Evolutionary conservation across 2,329 filamentous ascomycete species (phyloP), one percentile per base, ranked within the genome.

Genomic region (Sarocladium strictum): DNA sequence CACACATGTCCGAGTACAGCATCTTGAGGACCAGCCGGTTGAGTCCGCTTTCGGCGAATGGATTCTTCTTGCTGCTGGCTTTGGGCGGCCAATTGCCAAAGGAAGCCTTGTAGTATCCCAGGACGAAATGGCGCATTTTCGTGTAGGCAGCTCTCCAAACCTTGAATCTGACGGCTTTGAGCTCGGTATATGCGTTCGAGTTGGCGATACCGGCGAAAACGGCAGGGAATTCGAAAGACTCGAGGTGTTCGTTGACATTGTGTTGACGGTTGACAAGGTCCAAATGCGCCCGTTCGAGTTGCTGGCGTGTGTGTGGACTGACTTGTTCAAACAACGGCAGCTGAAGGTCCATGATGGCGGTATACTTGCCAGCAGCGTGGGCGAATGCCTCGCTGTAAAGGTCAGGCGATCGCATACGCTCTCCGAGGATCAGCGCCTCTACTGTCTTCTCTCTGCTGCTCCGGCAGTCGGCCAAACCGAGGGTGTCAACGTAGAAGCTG

Each of bases 361-460:
- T 81, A 56, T 93, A 90, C 69, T 94, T 95, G 51, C 93, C 94
- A 10, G 89, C 90, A 0, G 86, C 90, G 68, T 97, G 94, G 4
- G 91, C 85, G 64, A 97, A 97, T 0, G 90, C 90, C 69, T 97
- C 91, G 56, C 89, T 90, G 71, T 96, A 97, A 2, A 99, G 78
- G 7, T 85, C 79, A 63, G 86, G 82, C 49, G 83, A 96, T 56
- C 86, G 85, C 84, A 97, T 89, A 35, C 83, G 82, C 71, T 99
- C 93, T 55, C 89, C 92, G 11, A 99, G 76, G n/a, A 97, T 80
- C 47, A 97, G 79, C 0, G 86, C 89, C 69, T 97, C 90, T 23
- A 97, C 77, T 0, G 89, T 96, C 76, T 94, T 95, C 65, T 96
- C 90, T 24, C 87, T 81, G 66, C 89, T 96, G 57, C 81, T 75